Percentiles rank a stretch among this genome's conserved stretches.
phyloP scores from a whole-genome alignment of 2,329 filamentous ascomycete genomes.

The Apiospora pterosperma region DNA sequence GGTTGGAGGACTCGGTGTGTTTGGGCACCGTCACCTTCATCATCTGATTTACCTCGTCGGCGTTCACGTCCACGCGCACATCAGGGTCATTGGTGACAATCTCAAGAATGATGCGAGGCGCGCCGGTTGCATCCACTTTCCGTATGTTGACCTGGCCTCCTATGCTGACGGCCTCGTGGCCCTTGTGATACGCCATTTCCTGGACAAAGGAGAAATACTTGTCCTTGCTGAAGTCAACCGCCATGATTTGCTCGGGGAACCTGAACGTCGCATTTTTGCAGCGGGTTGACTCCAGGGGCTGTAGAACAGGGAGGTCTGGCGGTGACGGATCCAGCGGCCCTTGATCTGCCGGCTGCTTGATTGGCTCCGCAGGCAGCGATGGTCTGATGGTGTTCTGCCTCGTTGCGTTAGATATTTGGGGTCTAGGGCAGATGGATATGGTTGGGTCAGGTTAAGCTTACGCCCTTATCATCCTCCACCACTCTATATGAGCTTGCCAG shows the following conservation, averaged over 20 bases:
- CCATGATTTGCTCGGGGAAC: conserved; percentile 26
- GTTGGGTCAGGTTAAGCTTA: background rate
- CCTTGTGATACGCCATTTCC: conserved; percentile 21
- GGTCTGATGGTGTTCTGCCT: conserved; percentile 17
- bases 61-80: conserved; percentile 31
- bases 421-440: background rate
- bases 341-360: background rate
- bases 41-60: conserved; percentile 31
- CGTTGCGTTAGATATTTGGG: conserved; percentile 3
- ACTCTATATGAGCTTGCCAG: conserved; percentile 23
- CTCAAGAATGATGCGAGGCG: conserved; percentile 40
- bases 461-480: conserved; percentile 17
- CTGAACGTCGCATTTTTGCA: conserved; percentile 22
- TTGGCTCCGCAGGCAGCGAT: background rate
- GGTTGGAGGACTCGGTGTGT: conserved; percentile 23
- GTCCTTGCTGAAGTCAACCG: conserved; percentile 31
- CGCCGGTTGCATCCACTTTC: conserved; percentile 26
- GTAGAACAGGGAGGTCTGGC: background rate
- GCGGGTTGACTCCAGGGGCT: conserved; percentile 17
- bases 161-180: conserved; percentile 32
- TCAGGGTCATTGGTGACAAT: conserved; percentile 41
- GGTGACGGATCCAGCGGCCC: conserved; percentile 2
- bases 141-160: conserved; percentile 44
- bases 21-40: conserved; percentile 38
- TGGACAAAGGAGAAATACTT: conserved; percentile 39